Base-by-base conservation (phyloP, 495 filamentous ascomycete species). In the Sporormia fimetaria region DNA sequence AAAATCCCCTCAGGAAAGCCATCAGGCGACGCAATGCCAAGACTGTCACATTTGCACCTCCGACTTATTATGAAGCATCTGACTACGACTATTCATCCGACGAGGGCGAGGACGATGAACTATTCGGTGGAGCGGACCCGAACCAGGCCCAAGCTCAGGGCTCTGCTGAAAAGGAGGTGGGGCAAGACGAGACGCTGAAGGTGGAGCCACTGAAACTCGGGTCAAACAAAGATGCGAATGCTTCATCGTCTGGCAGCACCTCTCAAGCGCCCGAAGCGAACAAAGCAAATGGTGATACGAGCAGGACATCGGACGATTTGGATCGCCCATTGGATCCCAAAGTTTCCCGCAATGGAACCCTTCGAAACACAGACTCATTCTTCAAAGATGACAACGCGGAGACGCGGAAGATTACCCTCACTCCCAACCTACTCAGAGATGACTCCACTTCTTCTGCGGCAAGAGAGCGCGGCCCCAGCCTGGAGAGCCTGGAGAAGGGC, bases 321-420 rank as follows among this genome's bases (percentile, higher is more conserved):
- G 67, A 74, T 33, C 53, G 62, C 32, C 61, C 66, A 11, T 18
- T 54, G 31, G 51, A 54, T 21, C 45, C 44, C n/a, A 54, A 54
- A 25, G 44, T 49, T 51, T 84, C 85, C 21, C 76, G 81, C 51
- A 87, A 87, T 57, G 86, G 84, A 21, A 87, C 79, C 28, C 68
- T 93, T 15, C 73, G 87, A 41, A 87, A 87, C 55, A 86, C 83
- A 9, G 87, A 95, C 57, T 92, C 84, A 9, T 94, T 98, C 67
- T 95, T 94, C 70, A 92, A 87, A 60, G 90, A 96, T 46, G 90
- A 98, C 50, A 83, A 76, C 21, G 78, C 81, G 24, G 92, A 95
- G 56, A 94, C 90, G 1, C 83, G 88, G 61, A 99, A 99, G 67
- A 94, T 99, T 46, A 93, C 87, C 2, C 69, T 99, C 21, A 99